phyloP scores from a whole-genome alignment of 1,284 basidiomycete species.

The Hemileccinum hortonii region DNA sequence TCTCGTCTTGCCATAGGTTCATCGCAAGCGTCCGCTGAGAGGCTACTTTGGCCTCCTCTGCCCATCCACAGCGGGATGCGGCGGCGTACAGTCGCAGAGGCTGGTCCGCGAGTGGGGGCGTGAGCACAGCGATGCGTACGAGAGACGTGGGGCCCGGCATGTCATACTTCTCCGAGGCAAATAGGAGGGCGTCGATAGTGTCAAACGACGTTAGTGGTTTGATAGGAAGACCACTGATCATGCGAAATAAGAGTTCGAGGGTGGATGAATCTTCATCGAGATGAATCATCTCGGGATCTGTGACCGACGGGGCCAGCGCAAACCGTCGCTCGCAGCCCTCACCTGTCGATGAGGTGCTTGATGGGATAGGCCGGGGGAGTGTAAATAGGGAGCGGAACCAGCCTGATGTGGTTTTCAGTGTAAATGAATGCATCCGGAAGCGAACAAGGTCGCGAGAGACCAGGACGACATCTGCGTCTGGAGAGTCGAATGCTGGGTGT shows the following conservation, averaged over 20 bases:
- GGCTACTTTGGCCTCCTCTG: conserved; percentile 49
- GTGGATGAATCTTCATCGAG: conserved; percentile 55
- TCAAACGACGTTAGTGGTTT: conserved; percentile 51
- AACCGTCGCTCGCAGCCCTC: conserved; percentile 37
- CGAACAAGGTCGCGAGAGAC: conserved; percentile 43
- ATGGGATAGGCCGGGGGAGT: conserved; percentile 43
- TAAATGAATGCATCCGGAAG: conserved; percentile 58
- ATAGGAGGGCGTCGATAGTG: conserved; percentile 52
- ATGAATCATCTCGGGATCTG: conserved; percentile 43
- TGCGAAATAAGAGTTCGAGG: conserved; percentile 55
- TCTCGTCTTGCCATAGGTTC: conserved; percentile 46
- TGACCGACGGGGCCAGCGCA: conserved; percentile 18
- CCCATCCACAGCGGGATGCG: conserved; percentile 58
- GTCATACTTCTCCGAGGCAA: conserved; percentile 66
- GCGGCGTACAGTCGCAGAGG: conserved; percentile 57
- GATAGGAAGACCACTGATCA: conserved; percentile 58
- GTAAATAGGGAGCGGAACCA: conserved; percentile 57
- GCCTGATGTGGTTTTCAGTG: conserved; percentile 58
- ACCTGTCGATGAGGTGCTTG: not conserved
- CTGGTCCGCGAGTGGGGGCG: conserved; percentile 46
- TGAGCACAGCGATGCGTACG: conserved; percentile 52
- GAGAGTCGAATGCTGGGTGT: conserved; percentile 49
- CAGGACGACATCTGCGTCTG: conserved; percentile 51
- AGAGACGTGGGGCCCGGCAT: conserved; percentile 62
- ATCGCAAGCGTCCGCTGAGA: conserved; percentile 50